Evolutionary conservation across 805 yeast species (phyloP), one percentile per base, ranked within the genome.

Genomic region (Metschnikowia dekortorum): DNA sequence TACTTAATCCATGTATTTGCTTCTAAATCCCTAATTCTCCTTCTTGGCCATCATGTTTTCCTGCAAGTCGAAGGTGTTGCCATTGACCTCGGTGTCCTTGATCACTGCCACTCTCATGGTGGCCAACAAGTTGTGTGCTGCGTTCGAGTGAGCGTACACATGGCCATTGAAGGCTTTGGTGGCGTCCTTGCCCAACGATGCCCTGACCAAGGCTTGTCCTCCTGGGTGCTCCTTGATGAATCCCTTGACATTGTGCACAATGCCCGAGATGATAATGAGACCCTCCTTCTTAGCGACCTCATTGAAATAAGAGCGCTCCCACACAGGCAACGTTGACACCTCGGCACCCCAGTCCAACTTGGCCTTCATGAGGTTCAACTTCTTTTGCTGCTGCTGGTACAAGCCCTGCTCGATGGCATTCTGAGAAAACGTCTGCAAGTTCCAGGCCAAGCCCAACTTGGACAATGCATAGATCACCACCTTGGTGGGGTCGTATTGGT

Each of bases 401-500:
- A 85, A 72, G 61, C 91, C 91, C 70, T 87, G 92, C 62, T 86
- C 86, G 63, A 87, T 86, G 42, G 91, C 90, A 61, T 85, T 84
- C 65, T 82, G 87, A 26, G 90, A 82, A 66, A 86, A 86, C 44
- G 82, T 85, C 66, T 85, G 85, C 70, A 87, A 75, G 72, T 85
- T 83, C 70, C 79, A 81, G 22, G 91, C 83, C 54, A 87, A 68
- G 35, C 94, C 94, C 30, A 85, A 51, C 66, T 83, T 77, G 13
- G 87, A 84, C 49, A 79, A 68, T 6, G 67, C 30, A 68, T 75
- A 86, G 59, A 87, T 85, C 47, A 78, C 60, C 44, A 80, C 61
- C 70, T 87, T 87, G 45, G 94, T 86, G 58, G 95, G 95, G 66
- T 87, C 95, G 64, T 82, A 87, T 76, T 87, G 92, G 75, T 83